Evolutionary conservation across 169 alveolate genomes (phyloP).

Genomic region (Plasmodium fragile): DNA sequence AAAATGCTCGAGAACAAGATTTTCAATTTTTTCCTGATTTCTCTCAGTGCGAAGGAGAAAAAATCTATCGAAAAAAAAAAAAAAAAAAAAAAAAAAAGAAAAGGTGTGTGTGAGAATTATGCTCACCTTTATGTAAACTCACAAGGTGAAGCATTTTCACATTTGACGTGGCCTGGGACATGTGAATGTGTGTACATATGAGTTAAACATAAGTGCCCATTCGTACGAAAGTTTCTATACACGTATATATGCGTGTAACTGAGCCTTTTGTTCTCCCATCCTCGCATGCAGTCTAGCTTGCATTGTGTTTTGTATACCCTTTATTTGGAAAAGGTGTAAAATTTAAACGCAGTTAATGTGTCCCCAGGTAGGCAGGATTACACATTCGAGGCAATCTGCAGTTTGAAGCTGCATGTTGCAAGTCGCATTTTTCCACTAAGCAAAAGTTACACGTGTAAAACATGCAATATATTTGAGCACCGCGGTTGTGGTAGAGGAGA

Average conservation of each 20-base stretch:
- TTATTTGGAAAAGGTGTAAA: conserved; percentile 2
- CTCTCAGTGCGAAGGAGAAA: neutral
- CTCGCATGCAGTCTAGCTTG: conserved; percentile 9
- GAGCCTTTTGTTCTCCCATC: neutral
- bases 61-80: neutral
- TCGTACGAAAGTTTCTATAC: neutral
- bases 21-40: neutral
- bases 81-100: neutral
- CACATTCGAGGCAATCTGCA: neutral
- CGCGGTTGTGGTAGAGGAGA: neutral
- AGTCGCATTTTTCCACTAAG: neutral
- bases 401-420: neutral
- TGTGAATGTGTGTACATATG: neutral
- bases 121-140: conserved; percentile 6
- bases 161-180: neutral
- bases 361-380: neutral
- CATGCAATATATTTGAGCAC: conserved; percentile 7
- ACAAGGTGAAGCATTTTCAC: neutral
- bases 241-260: neutral
- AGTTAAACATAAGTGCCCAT: neutral
- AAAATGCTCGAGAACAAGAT: neutral
- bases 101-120: conserved; percentile 17
- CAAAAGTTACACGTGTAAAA: conserved; percentile 21
- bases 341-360: conserved; percentile 2
- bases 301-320: neutral